Conservation (phyloP, 2,329 filamentous ascomycete species). For the Pezicula neosporulosa region DNA sequence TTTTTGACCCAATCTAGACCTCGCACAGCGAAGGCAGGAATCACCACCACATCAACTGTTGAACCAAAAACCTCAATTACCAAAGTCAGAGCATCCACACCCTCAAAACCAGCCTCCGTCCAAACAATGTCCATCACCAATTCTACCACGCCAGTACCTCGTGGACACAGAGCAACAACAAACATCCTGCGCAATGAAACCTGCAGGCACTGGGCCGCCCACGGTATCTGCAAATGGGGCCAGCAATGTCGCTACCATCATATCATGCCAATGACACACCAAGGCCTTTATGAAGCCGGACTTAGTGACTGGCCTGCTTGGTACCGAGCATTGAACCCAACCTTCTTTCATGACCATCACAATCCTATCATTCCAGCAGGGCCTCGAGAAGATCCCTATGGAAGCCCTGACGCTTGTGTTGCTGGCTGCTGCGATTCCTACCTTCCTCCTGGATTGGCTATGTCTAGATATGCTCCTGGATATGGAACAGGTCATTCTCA, state of each 20-base stretch:
- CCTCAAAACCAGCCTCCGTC: neutral
- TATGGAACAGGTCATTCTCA: too few species aligned
- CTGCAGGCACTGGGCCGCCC: constrained; percentile 46
- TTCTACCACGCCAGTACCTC: neutral
- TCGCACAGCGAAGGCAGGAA: neutral
- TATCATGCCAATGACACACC: constrained; percentile 40
- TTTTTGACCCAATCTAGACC: neutral
- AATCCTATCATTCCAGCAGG: neutral
- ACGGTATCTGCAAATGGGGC: constrained; percentile 44
- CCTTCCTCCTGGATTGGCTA: too few species aligned
- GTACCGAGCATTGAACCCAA: constrained; percentile 29
- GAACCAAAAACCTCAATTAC: neutral
- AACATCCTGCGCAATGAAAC: constrained; percentile 3
- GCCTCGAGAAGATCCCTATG: neutral
- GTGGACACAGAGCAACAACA: neutral
- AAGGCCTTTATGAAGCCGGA: constrained; percentile 39
- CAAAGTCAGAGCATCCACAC: neutral
- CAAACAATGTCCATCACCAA: neutral
- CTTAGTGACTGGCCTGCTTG: constrained; percentile 40
- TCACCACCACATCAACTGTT: neutral
- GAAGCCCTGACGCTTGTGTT: too few species aligned
- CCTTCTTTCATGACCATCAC: constrained; percentile 14
- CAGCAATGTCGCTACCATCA: constrained; percentile 41
- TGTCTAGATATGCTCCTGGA: too few species aligned
- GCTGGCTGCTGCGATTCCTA: too few species aligned